Evolutionary conservation across 176 grass and related monocot species (phyloP).

Genomic region (Oryza meridionalis): DNA sequence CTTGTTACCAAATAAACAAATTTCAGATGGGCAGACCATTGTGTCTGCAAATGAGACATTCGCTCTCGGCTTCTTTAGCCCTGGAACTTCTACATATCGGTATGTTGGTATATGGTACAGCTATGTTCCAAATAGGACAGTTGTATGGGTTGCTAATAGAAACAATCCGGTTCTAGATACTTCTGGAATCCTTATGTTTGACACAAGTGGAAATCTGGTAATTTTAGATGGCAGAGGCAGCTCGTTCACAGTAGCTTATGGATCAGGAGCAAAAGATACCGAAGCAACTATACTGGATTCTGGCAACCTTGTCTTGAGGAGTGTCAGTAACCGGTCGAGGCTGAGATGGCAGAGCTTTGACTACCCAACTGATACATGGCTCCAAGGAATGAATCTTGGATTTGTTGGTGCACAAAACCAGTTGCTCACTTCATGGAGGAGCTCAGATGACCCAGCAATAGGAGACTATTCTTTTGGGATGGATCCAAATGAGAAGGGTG

Average conservation of each 20-base stretch:
- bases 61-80: slow-evolving; percentile 67
- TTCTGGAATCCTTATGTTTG: slow-evolving; percentile 49
- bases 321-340: not conserved
- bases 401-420: slow-evolving; percentile 11
- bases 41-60: slow-evolving; percentile 10
- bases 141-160: slow-evolving; percentile 72
- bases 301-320: slow-evolving; percentile 55
- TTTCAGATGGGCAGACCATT: slow-evolving; percentile 54
- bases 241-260: slow-evolving; percentile 29
- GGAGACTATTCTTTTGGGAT: slow-evolving; percentile 55
- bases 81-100: slow-evolving; percentile 25
- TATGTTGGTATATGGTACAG: slow-evolving; percentile 71
- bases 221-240: slow-evolving; percentile 42
- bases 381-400: slow-evolving; percentile 42
- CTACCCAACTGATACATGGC: slow-evolving; percentile 51
- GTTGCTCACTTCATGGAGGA: slow-evolving; percentile 55
- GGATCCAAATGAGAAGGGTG: not conserved
- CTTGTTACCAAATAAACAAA: slow-evolving; percentile 38
- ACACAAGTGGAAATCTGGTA: slow-evolving; percentile 46
- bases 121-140: not conserved
- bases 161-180: slow-evolving; percentile 41
- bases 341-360: slow-evolving; percentile 60
- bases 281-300: slow-evolving; percentile 37
- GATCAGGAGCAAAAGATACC: not conserved
- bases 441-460: slow-evolving; percentile 31